These are phyloP conservation scores for Amanita phalloides DNA, from an alignment of 768 basidiomycete species.

Conservation along the genomic window DNA sequence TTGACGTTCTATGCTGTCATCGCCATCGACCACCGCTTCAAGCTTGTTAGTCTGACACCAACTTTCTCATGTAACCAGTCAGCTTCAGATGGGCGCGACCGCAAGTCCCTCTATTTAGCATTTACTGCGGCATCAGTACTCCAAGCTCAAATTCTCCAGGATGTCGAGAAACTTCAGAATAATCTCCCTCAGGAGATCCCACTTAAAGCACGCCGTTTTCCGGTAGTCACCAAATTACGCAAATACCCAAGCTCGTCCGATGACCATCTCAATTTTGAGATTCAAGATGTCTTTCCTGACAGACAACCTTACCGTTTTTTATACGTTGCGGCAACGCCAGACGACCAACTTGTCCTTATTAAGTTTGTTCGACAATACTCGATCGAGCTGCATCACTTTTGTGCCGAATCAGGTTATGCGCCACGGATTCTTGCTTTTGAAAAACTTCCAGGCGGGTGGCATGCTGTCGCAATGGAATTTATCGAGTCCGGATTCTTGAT, in stretches of 20 bases:
- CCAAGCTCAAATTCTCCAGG: conserved; percentile 8
- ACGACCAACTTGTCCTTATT: conserved; percentile 13
- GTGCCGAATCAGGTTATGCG: neutral
- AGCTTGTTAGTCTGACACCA: conserved; percentile 12
- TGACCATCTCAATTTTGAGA: conserved; percentile 7
- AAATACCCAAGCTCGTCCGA: neutral
- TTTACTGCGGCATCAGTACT: conserved; percentile 13
- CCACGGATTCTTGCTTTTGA: too few species aligned
- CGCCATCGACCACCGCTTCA: conserved; percentile 10
- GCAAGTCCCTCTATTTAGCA: conserved; percentile 8
- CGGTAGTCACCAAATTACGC: neutral
- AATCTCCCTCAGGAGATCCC: neutral
- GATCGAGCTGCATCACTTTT: conserved; percentile 11
- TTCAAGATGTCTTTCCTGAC: neutral
- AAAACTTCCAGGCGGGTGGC: too few species aligned
- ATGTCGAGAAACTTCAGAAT: neutral
- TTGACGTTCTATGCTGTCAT: conserved; percentile 13
- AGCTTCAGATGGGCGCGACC: conserved; percentile 11
- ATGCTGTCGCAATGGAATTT: too few species aligned
- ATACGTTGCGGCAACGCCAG: conserved; percentile 2
- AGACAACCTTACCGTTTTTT: conserved; percentile 4
- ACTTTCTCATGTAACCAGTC: conserved; percentile 11
- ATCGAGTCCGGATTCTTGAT: neutral
- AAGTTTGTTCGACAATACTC: conserved; percentile 12
- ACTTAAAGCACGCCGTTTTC: neutral